Evolutionary conservation across 2,329 filamentous ascomycete genomes (phyloP).

Genomic region (Trichoderma asperellum): DNA sequence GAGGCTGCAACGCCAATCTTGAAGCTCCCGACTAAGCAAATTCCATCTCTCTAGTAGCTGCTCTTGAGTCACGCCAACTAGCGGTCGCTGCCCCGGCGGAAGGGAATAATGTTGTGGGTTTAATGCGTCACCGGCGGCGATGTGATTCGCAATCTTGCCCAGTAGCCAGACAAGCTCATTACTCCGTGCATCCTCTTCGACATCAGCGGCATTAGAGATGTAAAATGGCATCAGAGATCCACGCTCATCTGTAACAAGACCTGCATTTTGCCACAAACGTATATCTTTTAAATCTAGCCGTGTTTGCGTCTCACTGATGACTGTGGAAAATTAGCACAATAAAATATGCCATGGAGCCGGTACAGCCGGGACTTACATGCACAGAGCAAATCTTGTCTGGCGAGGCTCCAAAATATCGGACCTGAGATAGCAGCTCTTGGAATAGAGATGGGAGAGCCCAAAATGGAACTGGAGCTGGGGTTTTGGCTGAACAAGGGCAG

Average conservation of each 20-base stretch:
- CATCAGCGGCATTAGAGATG: conserved; percentile 12
- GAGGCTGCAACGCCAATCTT: conserved; percentile 6
- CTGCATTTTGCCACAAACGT: conserved; percentile 19
- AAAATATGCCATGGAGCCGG: no score
- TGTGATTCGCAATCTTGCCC: conserved; percentile 15
- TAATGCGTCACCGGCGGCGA: conserved; percentile 15
- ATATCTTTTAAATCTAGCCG: conserved; percentile 16
- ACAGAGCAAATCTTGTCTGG: conserved; percentile 16
- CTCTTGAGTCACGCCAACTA: conserved; percentile 18
- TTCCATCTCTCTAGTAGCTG: conserved; percentile 21
- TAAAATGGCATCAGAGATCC: conserved; percentile 13
- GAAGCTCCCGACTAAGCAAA: conserved; percentile 4
- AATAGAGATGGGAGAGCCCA: conserved; percentile 19
- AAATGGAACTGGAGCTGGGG: background rate
- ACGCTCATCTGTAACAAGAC: conserved; percentile 17
- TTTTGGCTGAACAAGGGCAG: conserved; percentile 6
- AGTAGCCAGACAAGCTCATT: conserved; percentile 20
- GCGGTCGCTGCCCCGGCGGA: conserved; percentile 7
- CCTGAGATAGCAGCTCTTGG: conserved; percentile 16
- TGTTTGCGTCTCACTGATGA: conserved; percentile 21
- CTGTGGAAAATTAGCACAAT: background rate
- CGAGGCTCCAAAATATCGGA: conserved; percentile 18
- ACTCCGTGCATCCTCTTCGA: conserved; percentile 12
- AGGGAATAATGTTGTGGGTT: conserved; percentile 18
- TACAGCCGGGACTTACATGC: background rate